Percentiles rank a stretch among this genome's conserved stretches.
Conservation (phyloP, 148 eudicot genomes). For the Silene latifolia region DNA sequence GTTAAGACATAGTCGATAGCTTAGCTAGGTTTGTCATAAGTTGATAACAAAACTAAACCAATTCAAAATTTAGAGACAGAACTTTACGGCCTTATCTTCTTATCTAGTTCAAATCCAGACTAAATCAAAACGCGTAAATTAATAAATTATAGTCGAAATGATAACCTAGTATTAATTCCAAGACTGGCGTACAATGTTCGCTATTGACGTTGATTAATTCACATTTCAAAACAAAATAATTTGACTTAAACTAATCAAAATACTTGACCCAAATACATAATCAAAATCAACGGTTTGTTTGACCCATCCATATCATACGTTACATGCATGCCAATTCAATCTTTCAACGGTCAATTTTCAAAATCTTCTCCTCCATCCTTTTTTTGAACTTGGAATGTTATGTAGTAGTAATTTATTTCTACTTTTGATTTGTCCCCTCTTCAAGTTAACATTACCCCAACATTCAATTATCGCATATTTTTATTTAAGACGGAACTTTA, state of each 20-base stretch:
- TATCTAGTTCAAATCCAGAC: background rate
- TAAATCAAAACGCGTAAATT: background rate
- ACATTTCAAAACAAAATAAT: background rate
- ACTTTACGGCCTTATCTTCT: no score
- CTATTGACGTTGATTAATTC: constrained; percentile 23
- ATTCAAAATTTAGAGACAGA: no score
- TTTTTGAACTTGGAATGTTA: constrained; percentile 26
- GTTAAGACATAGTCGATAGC: no score
- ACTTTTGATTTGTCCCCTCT: background rate
- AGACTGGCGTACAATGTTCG: background rate
- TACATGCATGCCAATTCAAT: constrained; percentile 37
- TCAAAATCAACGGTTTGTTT: constrained; percentile 29
- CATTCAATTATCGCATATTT: no score
- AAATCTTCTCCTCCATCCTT: constrained; percentile 15
- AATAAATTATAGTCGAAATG: background rate
- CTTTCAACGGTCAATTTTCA: constrained; percentile 60
- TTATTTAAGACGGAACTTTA: no score
- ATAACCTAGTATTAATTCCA: background rate
- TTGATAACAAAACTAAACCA: no score
- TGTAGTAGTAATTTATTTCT: background rate
- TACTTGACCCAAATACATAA: constrained; percentile 7
- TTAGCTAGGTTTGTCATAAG: no score
- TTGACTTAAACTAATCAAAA: background rate
- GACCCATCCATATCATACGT: constrained; percentile 13
- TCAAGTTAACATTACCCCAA: no score